Base-by-base conservation (phyloP, 805 yeast species). In the Monosporozyma aerobia region DNA sequence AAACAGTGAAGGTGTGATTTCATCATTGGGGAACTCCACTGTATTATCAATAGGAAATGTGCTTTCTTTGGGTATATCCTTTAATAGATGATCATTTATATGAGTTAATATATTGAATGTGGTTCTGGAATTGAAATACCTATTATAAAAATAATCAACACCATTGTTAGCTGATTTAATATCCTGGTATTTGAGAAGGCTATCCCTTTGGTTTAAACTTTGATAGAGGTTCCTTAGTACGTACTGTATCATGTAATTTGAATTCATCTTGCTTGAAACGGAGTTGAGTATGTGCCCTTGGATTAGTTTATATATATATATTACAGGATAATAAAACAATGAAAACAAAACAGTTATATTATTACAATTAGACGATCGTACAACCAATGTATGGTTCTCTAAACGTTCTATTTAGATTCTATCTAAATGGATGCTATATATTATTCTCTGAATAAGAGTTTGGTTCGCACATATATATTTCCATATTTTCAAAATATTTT, bases 31-130 rank as follows among this genome's bases (percentile, higher is more conserved):
- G 14, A 47, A 39, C 3, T 30, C n/a, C 25, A 35, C 25, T 23
- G 19, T 22, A 25, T 47, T 47, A 13, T 23, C 32, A 14, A 22
- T 13, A 3, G 49, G 49, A 10, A 47, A 47, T 30, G 48, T 47
- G 49, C 13, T 47, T 43, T 32, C 50, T 39, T 49, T 33, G 1
- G 32, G 35, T 23, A 83, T 67, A 49, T 80, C 80, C 5, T 67
- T 63, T 32, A 86, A 69, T 55, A 83, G 60, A 32, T 82, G 85
- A 56, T 81, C 86, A n/a, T 85, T 77, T 16, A 84, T 70, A 49
- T 74, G 69, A 27, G 78, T 72, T 50, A 79, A 67, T 27, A 79
- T 78, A 56, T 77, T 73, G 48, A 72, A 77, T 3, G 75, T 73
- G n/a, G 74, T 67, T 53, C 73, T 75, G 2, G 73, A 60, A 48